phyloP scores from a whole-genome alignment of 371 early-diverging fungal species.

The Entomophthora muscae region DNA sequence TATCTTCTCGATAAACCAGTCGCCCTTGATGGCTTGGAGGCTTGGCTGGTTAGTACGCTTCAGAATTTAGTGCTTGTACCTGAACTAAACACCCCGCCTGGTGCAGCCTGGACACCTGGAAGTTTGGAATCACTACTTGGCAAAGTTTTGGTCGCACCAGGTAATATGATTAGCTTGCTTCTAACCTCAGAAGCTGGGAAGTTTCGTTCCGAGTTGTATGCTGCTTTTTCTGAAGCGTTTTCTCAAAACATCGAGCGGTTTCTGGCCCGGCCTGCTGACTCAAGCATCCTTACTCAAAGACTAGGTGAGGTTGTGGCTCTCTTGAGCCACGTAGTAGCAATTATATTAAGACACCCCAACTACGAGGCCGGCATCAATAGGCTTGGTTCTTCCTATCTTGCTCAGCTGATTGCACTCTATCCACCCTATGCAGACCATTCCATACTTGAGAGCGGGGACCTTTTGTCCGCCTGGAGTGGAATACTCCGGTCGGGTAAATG shows the following conservation, averaged over 20 bases:
- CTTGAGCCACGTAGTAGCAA: background rate
- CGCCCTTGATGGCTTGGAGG: background rate
- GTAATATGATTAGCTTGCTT: background rate
- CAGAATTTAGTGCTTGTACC: background rate
- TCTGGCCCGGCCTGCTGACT: background rate
- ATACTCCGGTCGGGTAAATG: background rate
- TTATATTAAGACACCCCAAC: background rate
- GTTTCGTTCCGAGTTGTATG: background rate
- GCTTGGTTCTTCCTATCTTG: background rate
- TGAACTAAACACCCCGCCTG: background rate
- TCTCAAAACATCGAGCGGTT: background rate
- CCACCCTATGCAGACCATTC: background rate
- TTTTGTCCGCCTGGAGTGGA: background rate
- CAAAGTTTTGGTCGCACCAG: background rate
- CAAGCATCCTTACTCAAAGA: background rate
- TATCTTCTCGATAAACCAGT: background rate
- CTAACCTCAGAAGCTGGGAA: background rate
- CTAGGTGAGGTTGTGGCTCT: background rate
- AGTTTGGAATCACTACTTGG: background rate
- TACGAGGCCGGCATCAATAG: background rate
- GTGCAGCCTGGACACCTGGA: background rate
- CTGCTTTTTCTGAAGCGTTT: background rate
- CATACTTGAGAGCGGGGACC: background rate
- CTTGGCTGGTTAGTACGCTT: background rate
- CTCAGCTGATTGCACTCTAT: background rate